phyloP scores from a whole-genome alignment of 495 filamentous ascomycete species.

The Hypomontagnella submonticulosa region DNA sequence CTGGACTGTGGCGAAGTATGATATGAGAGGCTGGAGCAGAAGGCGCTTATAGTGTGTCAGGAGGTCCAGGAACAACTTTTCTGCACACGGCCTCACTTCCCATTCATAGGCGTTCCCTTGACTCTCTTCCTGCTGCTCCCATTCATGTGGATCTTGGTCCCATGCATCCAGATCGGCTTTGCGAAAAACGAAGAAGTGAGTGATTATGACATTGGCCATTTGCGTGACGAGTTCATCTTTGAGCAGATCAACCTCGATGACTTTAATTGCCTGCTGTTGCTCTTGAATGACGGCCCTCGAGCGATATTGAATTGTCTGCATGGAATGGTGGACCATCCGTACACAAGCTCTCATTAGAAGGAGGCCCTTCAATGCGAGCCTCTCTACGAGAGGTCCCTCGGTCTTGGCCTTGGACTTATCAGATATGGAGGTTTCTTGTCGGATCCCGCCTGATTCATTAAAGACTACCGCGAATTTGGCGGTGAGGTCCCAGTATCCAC shows the following conservation, averaged over 20 bases:
- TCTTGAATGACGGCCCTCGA: constrained; percentile 75
- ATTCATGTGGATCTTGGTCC: constrained; percentile 92
- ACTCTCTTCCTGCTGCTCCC: constrained; percentile 86
- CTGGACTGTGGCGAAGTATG: constrained; percentile 79
- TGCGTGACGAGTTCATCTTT: constrained; percentile 77
- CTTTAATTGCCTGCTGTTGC: constrained; percentile 69
- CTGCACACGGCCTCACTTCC: constrained; percentile 86
- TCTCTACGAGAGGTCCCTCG: constrained; percentile 73
- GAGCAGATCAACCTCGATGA: constrained; percentile 77
- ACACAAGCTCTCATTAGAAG: constrained; percentile 84
- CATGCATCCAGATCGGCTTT: constrained; percentile 85
- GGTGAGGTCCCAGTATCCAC: constrained; percentile 84
- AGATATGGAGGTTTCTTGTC: constrained; percentile 56
- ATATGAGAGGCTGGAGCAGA: constrained; percentile 77
- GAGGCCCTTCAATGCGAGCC: constrained; percentile 80
- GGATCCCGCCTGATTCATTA: constrained; percentile 60
- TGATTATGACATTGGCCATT: constrained; percentile 84
- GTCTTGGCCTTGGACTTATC: constrained; percentile 64
- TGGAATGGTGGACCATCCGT: constrained; percentile 82
- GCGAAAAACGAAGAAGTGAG: constrained; percentile 89
- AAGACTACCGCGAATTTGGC: constrained; percentile 78
- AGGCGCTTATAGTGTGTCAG: constrained; percentile 85
- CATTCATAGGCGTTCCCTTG: constrained; percentile 86
- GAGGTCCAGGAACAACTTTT: constrained; percentile 93
- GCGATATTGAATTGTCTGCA: constrained; percentile 83